phyloP scores from a whole-genome alignment of 768 basidiomycete genomes.

The Pleurotus eryngii region DNA sequence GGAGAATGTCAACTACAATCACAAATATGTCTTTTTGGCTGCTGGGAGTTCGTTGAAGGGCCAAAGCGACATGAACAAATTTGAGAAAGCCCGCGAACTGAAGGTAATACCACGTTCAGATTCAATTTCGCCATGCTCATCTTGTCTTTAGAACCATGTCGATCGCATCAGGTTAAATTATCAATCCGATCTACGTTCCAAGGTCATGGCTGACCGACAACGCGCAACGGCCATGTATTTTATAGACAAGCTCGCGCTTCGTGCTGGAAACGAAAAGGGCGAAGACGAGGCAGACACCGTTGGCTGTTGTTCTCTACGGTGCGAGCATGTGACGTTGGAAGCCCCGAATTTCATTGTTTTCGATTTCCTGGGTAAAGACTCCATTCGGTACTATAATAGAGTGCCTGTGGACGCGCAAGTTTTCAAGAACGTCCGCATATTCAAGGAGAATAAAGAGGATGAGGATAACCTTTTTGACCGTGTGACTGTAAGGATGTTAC shows the following conservation, averaged over 20 bases:
- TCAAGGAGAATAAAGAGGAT: constrained; percentile 90
- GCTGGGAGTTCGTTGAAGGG: constrained; percentile 98
- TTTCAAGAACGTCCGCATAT: constrained; percentile 97
- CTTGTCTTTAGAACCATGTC: constrained; percentile 67
- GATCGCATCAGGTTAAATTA: constrained; percentile 91
- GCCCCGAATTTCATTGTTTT: constrained; percentile 86
- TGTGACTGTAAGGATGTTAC: constrained; percentile 66
- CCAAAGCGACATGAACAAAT: constrained; percentile 96
- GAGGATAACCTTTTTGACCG: constrained; percentile 93
- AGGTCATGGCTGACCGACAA: constrained; percentile 93
- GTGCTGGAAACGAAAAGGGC: constrained; percentile 99
- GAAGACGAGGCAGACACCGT: constrained; percentile 99
- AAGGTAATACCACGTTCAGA: constrained; percentile 54
- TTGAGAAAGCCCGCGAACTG: constrained; percentile 95
- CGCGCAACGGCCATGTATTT: constrained; percentile 99
- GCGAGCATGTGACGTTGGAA: constrained; percentile 92
- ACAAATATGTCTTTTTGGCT: constrained; percentile 97
- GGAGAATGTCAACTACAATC: constrained; percentile 93
- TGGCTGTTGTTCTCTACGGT: constrained; percentile 96
- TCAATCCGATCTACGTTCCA: constrained; percentile 75
- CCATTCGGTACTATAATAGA: constrained; percentile 93
- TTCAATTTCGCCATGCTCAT: constrained; percentile 3
- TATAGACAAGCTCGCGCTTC: constrained; percentile 94
- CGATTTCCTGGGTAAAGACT: constrained; percentile 99
- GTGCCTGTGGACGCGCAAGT: constrained; percentile 88